Conservation (phyloP, 208 protist species). For the Crithidia expoeki region DNA sequence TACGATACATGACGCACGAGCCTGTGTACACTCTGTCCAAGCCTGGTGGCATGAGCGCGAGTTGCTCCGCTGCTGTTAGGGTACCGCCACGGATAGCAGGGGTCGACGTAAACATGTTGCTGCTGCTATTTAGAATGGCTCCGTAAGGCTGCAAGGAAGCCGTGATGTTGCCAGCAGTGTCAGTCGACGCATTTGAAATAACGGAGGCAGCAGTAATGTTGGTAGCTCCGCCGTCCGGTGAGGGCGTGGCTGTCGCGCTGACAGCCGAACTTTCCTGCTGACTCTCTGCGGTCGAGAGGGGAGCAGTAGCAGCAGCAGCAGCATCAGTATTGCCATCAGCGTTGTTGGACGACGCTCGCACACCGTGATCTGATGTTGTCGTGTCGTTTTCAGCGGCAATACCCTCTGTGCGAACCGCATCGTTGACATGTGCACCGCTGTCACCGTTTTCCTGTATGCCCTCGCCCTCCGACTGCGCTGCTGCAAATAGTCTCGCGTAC, state of each 20-base stretch:
- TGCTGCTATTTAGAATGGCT: background rate
- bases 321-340: background rate
- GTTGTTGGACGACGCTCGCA: background rate
- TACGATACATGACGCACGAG: slow-evolving; percentile 65
- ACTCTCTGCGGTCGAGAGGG: background rate
- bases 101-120: background rate
- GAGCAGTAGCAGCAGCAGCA: too few relatives aligned
- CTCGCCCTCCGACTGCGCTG: slow-evolving; percentile 28
- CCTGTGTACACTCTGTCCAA: slow-evolving; percentile 55
- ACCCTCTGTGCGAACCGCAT: background rate
- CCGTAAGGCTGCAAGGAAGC: background rate
- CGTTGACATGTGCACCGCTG: background rate
- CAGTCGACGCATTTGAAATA: background rate
- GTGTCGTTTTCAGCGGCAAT: background rate
- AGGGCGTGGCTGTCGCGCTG: background rate
- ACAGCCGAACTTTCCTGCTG: background rate
- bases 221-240: background rate
- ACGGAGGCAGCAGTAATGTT: background rate
- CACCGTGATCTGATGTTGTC: background rate
- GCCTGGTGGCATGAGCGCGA: slow-evolving; percentile 69
- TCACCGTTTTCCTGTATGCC: background rate
- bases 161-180: background rate
- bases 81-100: background rate
- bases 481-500: slow-evolving; percentile 40
- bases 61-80: slow-evolving; percentile 70